A percentile compares a stretch with the other conserved stretches of the same genome.
Conservation (phyloP, 2,329 filamentous ascomycete species). For the Fonsecaea multimorphosa region DNA sequence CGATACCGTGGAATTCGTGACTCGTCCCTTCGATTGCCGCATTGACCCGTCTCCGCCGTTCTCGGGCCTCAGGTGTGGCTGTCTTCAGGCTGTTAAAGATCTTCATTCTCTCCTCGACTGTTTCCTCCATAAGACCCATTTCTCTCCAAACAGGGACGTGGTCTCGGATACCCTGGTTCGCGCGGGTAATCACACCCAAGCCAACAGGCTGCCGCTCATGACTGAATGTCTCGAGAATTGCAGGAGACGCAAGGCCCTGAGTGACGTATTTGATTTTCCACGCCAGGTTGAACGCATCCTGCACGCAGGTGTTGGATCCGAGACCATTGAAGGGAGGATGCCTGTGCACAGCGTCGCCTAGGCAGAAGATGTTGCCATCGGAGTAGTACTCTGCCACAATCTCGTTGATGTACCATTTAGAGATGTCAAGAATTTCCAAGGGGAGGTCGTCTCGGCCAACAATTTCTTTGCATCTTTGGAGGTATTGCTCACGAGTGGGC, state of each 20-base stretch:
- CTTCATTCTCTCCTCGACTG: conserved; percentile 49
- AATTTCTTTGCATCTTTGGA: conserved; percentile 54
- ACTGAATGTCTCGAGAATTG: conserved; percentile 44
- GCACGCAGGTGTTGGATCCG: conserved; percentile 48
- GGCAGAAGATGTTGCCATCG: conserved; percentile 43
- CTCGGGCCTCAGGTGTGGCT: conserved; percentile 47
- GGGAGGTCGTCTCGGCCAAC: conserved; percentile 62
- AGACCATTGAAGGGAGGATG: conserved; percentile 48
- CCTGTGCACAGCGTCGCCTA: conserved; percentile 48
- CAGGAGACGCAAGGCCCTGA: conserved; percentile 43
- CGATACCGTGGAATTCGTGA: conserved; percentile 62
- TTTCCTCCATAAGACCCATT: conserved; percentile 52
- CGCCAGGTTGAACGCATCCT: conserved; percentile 48
- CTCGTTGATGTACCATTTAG: conserved; percentile 68
- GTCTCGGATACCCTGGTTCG: conserved; percentile 63
- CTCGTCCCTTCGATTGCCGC: conserved; percentile 52
- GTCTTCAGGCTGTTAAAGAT: conserved; percentile 53
- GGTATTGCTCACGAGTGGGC: conserved; percentile 57
- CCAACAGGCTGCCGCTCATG: conserved; percentile 46
- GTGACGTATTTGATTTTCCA: conserved; percentile 48
- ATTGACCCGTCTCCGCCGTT: conserved; percentile 50
- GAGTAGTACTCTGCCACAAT: conserved; percentile 64
- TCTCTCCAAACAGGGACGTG: conserved; percentile 56
- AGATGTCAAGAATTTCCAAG: conserved; percentile 60
- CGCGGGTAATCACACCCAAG: conserved; percentile 59